phyloP scores from a whole-genome alignment of 208 protist genomes.

The Leishmania braziliensis region DNA sequence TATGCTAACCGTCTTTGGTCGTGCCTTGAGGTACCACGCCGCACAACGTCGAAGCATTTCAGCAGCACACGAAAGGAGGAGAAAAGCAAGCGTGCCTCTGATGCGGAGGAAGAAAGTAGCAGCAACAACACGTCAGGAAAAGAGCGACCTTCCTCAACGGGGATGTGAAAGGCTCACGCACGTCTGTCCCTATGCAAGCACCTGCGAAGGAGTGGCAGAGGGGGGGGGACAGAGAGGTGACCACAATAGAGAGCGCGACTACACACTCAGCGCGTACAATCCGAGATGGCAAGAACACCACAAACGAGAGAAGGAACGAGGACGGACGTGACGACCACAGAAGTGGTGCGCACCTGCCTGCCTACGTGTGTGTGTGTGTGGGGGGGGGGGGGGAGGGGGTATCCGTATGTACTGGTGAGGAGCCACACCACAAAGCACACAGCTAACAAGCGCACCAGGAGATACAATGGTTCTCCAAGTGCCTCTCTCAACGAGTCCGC shows the following conservation, averaged over 20 bases:
- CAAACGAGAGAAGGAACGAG: not conserved
- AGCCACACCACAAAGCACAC: not conserved
- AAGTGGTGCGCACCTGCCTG: not conserved
- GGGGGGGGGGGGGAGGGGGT: not conserved
- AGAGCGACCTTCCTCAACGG: not conserved
- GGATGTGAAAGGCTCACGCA: no score
- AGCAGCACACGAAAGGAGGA: not conserved
- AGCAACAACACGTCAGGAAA: not conserved
- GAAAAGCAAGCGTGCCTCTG: not conserved
- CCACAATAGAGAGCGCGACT: not conserved
- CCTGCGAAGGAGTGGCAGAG: not conserved
- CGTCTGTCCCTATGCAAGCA: not conserved
- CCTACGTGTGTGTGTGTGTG: not conserved
- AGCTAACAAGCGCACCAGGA: not conserved
- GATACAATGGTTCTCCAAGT: not conserved
- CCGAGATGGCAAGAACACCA: not conserved
- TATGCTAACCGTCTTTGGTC: slow-evolving; percentile 75
- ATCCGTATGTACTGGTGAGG: not conserved
- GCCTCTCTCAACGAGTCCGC: not conserved
- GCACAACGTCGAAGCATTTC: slow-evolving; percentile 48
- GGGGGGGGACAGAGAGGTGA: not conserved
- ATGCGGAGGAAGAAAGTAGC: not conserved
- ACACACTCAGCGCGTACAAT: not conserved
- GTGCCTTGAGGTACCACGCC: slow-evolving; percentile 51
- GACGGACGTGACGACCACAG: not conserved